Base-by-base conservation (phyloP, 2,329 filamentous ascomycete genomes). In the Phyllosticta paracitricarpa region DNA sequence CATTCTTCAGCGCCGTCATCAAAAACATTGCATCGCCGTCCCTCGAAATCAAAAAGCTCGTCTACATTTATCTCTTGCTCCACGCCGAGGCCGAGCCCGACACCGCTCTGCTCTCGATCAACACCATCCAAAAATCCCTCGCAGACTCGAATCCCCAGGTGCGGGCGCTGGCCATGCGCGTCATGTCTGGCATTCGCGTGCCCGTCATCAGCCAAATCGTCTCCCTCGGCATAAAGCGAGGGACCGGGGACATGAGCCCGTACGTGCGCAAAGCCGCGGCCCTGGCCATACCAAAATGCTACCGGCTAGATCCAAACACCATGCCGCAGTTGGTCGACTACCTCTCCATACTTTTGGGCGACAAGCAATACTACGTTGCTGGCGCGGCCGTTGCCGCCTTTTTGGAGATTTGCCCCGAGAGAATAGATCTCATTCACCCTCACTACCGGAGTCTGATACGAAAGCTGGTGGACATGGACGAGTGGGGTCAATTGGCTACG, bases 161-260 rank as follows among this genome's bases (percentile, higher is more conserved):
- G 22, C 87, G 94, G 66, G 91, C 93, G 24, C 87, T 99, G 69
- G 94, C 94, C 0, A 81, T 99, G 64, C 90, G 92, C 65, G 96
- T 94, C 66, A 99, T 99, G 93, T 95, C 92, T 0, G 91, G 91
- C 12, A 97, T 99, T 65, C 84, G 89, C n/a, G 93, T 99, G 0
- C 93, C 94, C 0, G 92, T 97, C 58, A 99, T 99, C 75, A 96
- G 90, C 69, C 94, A 97, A 77, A 97, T 99, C 65, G 93, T 99
- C 17, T 93, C 90, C 17, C 78, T 99, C 63, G 94, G 91, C 3
- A 97, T 99, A 77, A 97, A 97, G 75, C 91, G 94, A 69, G 94
- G 94, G 4, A 85, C 86, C 24, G 91, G 86, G 40, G 94, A 99
- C 72, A 96, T 99, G 89, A 96, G 91, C 68, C 89, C 94, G 0